Percentiles rank a stretch among this genome's conserved stretches.
phyloP scores from a whole-genome alignment of 192 early-diverging fungal genomes.

The Coemansia sp. region DNA sequence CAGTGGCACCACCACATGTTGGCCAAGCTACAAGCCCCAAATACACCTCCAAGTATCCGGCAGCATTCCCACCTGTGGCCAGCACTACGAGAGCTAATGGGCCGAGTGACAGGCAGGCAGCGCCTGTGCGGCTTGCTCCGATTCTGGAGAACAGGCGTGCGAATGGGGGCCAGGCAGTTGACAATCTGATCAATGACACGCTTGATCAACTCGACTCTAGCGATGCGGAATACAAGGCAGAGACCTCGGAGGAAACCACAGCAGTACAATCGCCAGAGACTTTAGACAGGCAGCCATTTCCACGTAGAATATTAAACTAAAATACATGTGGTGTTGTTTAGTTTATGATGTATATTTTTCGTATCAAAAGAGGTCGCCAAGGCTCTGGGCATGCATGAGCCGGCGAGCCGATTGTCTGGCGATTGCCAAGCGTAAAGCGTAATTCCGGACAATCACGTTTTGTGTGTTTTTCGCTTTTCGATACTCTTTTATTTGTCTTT shows the following conservation, averaged over 20 bases:
- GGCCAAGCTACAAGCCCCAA: background rate
- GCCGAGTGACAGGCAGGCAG: too few species aligned
- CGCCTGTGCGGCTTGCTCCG: background rate
- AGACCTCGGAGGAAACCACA: background rate
- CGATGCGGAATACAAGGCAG: background rate
- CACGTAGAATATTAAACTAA: constrained; percentile 1
- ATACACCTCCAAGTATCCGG: background rate
- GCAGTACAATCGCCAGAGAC: background rate
- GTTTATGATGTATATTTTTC: too few species aligned
- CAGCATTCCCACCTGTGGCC: background rate
- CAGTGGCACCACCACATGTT: background rate
- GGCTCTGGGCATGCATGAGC: constrained; percentile 8
- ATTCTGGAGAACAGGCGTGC: background rate
- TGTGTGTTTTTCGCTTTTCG: background rate
- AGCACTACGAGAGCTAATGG: background rate
- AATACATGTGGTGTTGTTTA: background rate
- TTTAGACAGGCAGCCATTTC: background rate
- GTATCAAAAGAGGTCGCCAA: background rate
- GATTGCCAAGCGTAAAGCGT: too few species aligned
- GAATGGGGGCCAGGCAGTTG: background rate
- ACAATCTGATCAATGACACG: background rate
- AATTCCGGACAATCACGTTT: background rate
- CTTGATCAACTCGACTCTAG: background rate
- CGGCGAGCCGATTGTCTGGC: background rate
- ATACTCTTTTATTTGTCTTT: background rate